Base-by-base conservation (phyloP, 2,329 filamentous ascomycete species). In the Pseudopithomyces chartarum region DNA sequence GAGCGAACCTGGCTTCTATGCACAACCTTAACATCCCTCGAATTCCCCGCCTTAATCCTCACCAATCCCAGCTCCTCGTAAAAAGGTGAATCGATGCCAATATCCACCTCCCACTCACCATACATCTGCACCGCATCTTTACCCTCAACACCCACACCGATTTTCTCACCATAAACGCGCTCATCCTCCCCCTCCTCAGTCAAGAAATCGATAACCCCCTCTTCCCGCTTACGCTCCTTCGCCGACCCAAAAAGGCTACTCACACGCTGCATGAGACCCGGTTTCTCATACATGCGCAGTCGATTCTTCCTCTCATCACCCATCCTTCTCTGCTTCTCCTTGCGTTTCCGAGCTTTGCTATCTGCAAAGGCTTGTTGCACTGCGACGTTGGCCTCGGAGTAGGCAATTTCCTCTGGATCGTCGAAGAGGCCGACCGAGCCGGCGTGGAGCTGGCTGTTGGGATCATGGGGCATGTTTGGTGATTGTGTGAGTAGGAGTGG, bases 401-500 rank as follows among this genome's bases (percentile, higher is more conserved):
- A 22, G 1, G 46, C 48, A 19, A 45, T n/a, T 45, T 64, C 63
- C 34, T 61, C 56, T 0, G 34, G 42, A 36, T 64, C 62, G 45
- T 67, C 64, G 48, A 64, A 67, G 48, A 67, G 58, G 22, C 64
- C 62, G 33, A 59, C 54, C 42, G 48, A 45, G 17, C 62, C 64
- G 2, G 62, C 56, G 55, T 67, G 64, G 3, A 52, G 54, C 40
- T 58, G 51, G n/a, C 54, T 45, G 40, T 60, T 29, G 23, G 15
- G 38, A 34, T 56, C 57, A 22, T 50, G 45, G n/a, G 36, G 3
- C 54, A 55, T 56, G 22, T 3, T 45, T 19, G 36, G 40, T 19
- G 23, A 2, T 12, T 19, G 5, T 11, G 13, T 17, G 17, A 4
- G n/a, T n/a, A 17, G 38, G n/a, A 36, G 13, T 10, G 4, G 12